Percentiles rank a stretch among this genome's conserved stretches.
Evolutionary conservation across 2,329 filamentous ascomycete species (phyloP).

Genomic region (Trichoderma asperellum): DNA sequence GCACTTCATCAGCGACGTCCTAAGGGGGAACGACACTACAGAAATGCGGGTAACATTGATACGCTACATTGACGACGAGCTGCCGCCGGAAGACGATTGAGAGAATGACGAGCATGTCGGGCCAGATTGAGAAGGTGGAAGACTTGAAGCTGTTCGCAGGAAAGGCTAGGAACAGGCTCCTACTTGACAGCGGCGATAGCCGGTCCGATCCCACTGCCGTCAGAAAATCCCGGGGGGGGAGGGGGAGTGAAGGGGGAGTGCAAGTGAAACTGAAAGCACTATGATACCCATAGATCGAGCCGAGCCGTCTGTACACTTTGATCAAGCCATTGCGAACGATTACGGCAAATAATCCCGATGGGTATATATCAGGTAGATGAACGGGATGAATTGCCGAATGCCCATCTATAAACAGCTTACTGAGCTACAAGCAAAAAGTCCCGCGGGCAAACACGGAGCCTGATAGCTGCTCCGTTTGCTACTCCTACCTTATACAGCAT

Average conservation of each 20-base stretch:
- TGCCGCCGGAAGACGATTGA: constrained; percentile 93
- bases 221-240: too few relatives aligned
- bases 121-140: neutral
- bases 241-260: neutral
- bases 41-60: constrained; percentile 95
- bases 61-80: constrained; percentile 94
- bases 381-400: neutral
- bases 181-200: neutral
- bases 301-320: constrained; percentile 5
- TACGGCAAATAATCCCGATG: neutral
- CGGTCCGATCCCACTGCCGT: neutral
- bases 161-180: neutral
- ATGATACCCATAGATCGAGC: constrained; percentile 20
- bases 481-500: neutral
- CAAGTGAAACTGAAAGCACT: neutral
- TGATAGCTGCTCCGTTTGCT: neutral
- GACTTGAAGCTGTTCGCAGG: neutral
- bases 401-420: neutral
- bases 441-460: neutral
- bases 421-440: neutral
- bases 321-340: neutral
- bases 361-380: neutral
- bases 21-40: constrained; percentile 92
- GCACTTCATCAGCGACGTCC: constrained; percentile 91
- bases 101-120: neutral